Percentiles rank a stretch among this genome's conserved stretches.
Conservation (phyloP, 2,329 filamentous ascomycete genomes). For the Aureobasidium musti region DNA sequence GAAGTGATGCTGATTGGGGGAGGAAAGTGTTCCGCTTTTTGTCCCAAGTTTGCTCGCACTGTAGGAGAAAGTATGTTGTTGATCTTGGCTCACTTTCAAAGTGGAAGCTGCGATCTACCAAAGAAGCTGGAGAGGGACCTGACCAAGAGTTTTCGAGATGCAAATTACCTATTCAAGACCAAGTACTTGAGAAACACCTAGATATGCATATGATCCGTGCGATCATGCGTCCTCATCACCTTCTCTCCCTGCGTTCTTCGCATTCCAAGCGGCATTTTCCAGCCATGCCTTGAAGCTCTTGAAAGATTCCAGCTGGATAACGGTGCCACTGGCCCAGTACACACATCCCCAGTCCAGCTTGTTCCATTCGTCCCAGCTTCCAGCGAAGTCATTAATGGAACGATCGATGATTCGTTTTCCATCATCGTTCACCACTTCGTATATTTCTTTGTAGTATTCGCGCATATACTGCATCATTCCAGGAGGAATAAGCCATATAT, state of each 20-base stretch:
- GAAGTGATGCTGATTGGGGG: too few relatives aligned
- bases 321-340: background rate
- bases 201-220: too few relatives aligned
- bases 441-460: background rate
- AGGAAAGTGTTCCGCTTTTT: background rate
- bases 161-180: background rate
- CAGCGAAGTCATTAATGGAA: constrained; percentile 15
- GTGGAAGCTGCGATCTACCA: background rate
- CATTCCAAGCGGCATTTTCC: background rate
- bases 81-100: background rate
- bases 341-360: constrained; percentile 12
- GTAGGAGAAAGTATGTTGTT: background rate
- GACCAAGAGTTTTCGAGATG: background rate
- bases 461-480: background rate
- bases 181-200: background rate
- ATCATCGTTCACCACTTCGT: background rate
- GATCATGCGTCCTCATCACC: too few relatives aligned
- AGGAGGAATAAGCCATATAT: constrained; percentile 12
- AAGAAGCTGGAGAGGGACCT: too few relatives aligned
- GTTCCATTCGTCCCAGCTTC: constrained; percentile 13
- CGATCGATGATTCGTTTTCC: constrained; percentile 12
- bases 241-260: background rate
- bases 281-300: constrained; percentile 18
- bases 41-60: background rate
- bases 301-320: background rate